Base-by-base conservation (phyloP, 73 alveolate species). In the Effrenium voratum region DNA sequence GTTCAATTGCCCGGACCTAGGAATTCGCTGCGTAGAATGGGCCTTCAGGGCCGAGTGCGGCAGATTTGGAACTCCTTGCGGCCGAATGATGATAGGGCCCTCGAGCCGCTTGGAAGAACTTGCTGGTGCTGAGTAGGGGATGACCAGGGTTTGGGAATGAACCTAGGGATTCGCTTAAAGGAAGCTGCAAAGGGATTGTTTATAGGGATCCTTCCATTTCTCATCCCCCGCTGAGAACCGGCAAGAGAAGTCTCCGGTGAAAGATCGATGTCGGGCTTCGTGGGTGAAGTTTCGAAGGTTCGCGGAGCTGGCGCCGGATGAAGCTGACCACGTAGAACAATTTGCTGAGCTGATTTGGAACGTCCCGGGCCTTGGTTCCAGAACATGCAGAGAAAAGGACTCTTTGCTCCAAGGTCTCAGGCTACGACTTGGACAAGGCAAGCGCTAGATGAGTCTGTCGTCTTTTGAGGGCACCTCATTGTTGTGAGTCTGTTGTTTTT, bases 351-450 rank as follows among this genome's bases (percentile, higher is more conserved):
- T 87, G 84, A 60, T 87, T 16, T 87, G 95, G 95, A 68, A 87
- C 47, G 95, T 52, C 68, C 3, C 88, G 40, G 8, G 38, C 40
- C 52, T 8, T 55, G 68, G 22, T 15, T 12, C 22, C 68, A 55
- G 22, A 55, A 55, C 22, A 22, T 41, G 86, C 13, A 16, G 86
- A 40, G 22, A 45, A 5, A 57, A n/a, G 34, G 19, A 8, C 83
- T 28, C 16, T 26, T 49, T 24, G 40, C 22, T 52, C 59, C 59
- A 43, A 87, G 95, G 70, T 68, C 16, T 87, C 95, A 22, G 95
- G 95, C 19, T 87, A 87, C 36, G 95, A 87, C 95, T 22, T 87
- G 84, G 95, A 87, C 49, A 87, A 87, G 83, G 95, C 95, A 60
- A 28, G 60, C 77, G 12, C 63, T 52, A 19, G 26, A 52, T 52